phyloP scores from a whole-genome alignment of 768 basidiomycete species.

The Hygrocybe punicea region DNA sequence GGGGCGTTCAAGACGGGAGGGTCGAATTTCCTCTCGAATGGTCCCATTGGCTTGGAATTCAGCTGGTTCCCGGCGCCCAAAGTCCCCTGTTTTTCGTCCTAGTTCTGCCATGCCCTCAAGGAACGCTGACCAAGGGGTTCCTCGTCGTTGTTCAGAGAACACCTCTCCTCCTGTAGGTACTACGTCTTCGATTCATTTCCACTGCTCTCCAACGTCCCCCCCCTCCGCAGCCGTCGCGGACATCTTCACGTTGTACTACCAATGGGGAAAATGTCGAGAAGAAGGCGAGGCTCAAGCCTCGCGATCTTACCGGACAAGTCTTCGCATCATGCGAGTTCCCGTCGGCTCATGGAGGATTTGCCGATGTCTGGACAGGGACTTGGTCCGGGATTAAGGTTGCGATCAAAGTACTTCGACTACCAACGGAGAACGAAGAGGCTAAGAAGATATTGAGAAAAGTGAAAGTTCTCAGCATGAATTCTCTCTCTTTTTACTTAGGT shows the following conservation, averaged over 20 bases:
- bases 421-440: not conserved
- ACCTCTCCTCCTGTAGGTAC: not conserved
- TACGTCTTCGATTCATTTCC: not conserved
- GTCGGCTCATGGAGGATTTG: constrained; percentile 43
- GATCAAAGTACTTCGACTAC: constrained; percentile 9
- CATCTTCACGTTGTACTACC: not conserved
- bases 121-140: not conserved
- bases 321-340: constrained; percentile 31
- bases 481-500: not conserved
- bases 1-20: not conserved
- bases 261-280: not conserved
- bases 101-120: not conserved
- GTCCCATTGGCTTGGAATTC: not conserved
- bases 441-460: constrained; percentile 8
- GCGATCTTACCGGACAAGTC: constrained; percentile 35
- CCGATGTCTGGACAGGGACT: constrained; percentile 42
- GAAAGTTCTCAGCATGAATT: not conserved
- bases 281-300: constrained; percentile 5
- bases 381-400: constrained; percentile 25
- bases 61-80: not conserved
- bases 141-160: not conserved
- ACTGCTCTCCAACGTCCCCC: not conserved
- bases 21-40: not conserved
- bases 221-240: not conserved
- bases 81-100: not conserved